A percentile compares a stretch with the other conserved stretches of the same genome.
Evolutionary conservation across 1,139 yeast species (phyloP).

Genomic region (Blastobotrys ciferrii): DNA sequence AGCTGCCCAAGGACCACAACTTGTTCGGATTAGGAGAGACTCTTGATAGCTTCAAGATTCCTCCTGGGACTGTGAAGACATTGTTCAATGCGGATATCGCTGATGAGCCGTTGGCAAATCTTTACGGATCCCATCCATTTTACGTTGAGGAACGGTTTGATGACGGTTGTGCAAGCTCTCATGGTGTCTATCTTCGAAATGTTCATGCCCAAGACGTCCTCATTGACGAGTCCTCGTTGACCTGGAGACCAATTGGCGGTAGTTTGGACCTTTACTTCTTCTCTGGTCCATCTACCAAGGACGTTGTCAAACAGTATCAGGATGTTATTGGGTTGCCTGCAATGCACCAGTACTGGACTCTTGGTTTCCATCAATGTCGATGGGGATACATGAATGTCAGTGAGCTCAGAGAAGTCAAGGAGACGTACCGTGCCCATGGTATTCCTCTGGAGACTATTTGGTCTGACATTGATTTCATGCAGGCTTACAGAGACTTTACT

Average conservation of each 20-base stretch:
- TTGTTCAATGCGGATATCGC: slow-evolving; percentile 25
- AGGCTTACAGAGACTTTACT: slow-evolving; percentile 37
- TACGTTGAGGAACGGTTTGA: slow-evolving; percentile 32
- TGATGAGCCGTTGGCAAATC: slow-evolving; percentile 21
- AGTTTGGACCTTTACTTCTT: slow-evolving; percentile 38
- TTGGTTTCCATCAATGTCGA: slow-evolving; percentile 29
- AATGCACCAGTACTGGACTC: slow-evolving; percentile 35
- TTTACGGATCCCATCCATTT: slow-evolving; percentile 34
- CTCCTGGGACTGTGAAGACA: slow-evolving; percentile 32
- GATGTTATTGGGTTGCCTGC: slow-evolving; percentile 35
- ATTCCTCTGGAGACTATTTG: slow-evolving; percentile 26
- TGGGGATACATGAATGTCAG: slow-evolving; percentile 20
- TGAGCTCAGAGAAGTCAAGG: slow-evolving; percentile 18
- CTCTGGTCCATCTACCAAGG: slow-evolving; percentile 38
- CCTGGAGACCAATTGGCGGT: slow-evolving; percentile 33
- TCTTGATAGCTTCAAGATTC: slow-evolving; percentile 35
- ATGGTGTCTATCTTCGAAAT: slow-evolving; percentile 28
- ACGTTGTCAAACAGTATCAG: slow-evolving; percentile 35
- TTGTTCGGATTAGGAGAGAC: slow-evolving; percentile 40
- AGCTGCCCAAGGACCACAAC: slow-evolving; percentile 34
- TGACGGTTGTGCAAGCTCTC: slow-evolving; percentile 12
- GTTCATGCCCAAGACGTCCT: slow-evolving; percentile 30
- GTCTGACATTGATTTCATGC: slow-evolving; percentile 31
- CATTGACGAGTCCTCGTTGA: slow-evolving; percentile 24
- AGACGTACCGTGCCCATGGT: slow-evolving; percentile 10